These are phyloP conservation scores for Lichina pygmaea DNA, from an alignment of 495 filamentous ascomycete genomes.

Conservation along the genomic window DNA sequence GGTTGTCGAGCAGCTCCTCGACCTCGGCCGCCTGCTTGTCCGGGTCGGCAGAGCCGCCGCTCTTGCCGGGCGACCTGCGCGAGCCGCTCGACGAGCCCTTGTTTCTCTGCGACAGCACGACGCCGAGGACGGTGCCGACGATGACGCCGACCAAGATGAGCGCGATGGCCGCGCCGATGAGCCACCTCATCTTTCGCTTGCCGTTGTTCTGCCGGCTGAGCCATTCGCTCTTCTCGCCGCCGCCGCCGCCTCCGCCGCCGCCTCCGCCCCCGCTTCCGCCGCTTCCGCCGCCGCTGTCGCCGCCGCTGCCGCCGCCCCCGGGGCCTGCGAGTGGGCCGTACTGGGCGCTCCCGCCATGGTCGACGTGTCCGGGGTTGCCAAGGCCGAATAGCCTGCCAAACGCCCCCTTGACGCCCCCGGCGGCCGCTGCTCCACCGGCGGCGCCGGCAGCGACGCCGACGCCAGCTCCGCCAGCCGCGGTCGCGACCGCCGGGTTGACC, in stretches of 20 bases:
- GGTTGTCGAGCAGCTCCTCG: slow-evolving; percentile 52
- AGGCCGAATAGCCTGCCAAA: slow-evolving; percentile 14
- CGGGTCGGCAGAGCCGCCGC: slow-evolving; percentile 32
- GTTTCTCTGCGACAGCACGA: slow-evolving; percentile 24
- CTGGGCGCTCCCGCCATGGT: slow-evolving; percentile 10
- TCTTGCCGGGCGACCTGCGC: slow-evolving; percentile 4
- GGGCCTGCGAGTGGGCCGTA: slow-evolving; percentile 27
- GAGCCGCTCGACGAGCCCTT: slow-evolving; percentile 5
- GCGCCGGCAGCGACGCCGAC: slow-evolving; percentile 17
- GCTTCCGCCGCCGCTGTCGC: not conserved
- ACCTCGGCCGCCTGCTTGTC: slow-evolving; percentile 54
- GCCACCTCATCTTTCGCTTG: slow-evolving; percentile 42
- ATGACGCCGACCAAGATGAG: slow-evolving; percentile 42
- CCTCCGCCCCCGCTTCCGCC: not conserved
- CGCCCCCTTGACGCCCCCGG: slow-evolving; percentile 19
- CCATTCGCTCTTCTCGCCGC: slow-evolving; percentile 28
- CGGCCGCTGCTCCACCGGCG: slow-evolving; percentile 23
- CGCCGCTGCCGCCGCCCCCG: not conserved
- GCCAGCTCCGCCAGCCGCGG: slow-evolving; percentile 18
- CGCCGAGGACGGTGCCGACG: slow-evolving; percentile 52
- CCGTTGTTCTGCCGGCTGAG: slow-evolving; percentile 26
- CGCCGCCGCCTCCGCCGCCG: not conserved
- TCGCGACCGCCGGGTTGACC: slow-evolving; percentile 24
- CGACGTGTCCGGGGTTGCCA: slow-evolving; percentile 6
- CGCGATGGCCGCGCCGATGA: slow-evolving; percentile 31